Evolutionary conservation across 2,329 filamentous ascomycete species (phyloP), one percentile per base, ranked within the genome.

Genomic region (Fusarium illudens): DNA sequence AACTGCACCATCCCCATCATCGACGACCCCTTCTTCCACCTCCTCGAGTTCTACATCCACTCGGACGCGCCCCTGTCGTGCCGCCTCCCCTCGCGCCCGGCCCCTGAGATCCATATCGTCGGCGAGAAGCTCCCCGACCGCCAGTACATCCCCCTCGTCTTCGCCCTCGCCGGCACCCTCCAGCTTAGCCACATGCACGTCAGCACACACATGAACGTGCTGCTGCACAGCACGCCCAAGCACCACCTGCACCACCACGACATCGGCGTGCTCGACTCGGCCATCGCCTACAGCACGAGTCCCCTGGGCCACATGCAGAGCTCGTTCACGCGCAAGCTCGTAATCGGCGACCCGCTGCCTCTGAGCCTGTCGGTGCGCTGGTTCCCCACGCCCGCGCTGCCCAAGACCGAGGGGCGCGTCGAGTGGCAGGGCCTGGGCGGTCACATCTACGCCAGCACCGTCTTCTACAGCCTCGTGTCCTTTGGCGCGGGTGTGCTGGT

Each of bases 11-110:
- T 96, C 73, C 84, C 90, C 75, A 86, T 92, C 80, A 85, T 95
- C 73, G 85, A 87, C 73, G 92, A 95, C 77, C 87, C 91, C 37
- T 91, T 94, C 84, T 96, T 93, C 84, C 92, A 96, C 80, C 87
- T 95, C 53, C 90, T 95, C 82, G 92, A 98, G 82, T 98, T 97
- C 86, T 98, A 98, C 85, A 90, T 98, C 78, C 96, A 98, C 85
- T 94, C 92, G 82, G 96, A 99, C 80, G 94, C 94, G 17, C 96
- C 96, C 10, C 85, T 98, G 51, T 90, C 93, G 57, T 99, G 96
- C 80, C 94, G 96, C 54, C 88, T 98, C 13, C 93, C 95, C 27
- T 88, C 93, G 0, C 89, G 91, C 8, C 95, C 95, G 0, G 77
- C 85, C 12, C 80, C 82, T 8, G 83, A 87, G 67, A 79, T 87